These are phyloP conservation scores for Lizonia empirigonia DNA, from an alignment of 2,329 filamentous ascomycete genomes.

Conservation along the genomic window DNA sequence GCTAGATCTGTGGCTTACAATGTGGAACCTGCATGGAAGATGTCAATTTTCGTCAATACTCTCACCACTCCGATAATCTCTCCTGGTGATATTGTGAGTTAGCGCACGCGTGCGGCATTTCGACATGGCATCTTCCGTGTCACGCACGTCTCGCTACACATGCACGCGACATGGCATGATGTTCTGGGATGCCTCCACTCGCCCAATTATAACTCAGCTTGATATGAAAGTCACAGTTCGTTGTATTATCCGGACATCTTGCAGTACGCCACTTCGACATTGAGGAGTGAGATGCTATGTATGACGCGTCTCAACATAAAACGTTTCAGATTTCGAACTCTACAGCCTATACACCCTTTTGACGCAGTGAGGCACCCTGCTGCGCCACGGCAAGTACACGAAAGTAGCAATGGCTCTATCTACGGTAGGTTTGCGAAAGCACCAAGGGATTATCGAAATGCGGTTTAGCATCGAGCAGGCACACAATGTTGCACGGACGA, in stretches of 20 bases:
- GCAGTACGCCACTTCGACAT: not conserved
- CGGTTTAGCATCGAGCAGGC: not conserved
- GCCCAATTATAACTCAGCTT: conserved; percentile 2
- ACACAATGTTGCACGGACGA: not conserved
- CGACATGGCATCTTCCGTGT: not conserved
- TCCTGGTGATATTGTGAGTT: too few species aligned
- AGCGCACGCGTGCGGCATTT: not conserved
- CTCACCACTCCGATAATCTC: not conserved
- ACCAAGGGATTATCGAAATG: not conserved
- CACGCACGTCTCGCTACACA: conserved; percentile 1
- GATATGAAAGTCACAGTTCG: not conserved
- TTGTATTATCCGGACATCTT: not conserved
- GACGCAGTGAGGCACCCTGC: not conserved
- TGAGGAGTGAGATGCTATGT: not conserved
- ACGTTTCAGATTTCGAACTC: conserved; percentile 1
- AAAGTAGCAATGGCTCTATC: not conserved
- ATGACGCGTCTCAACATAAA: conserved; percentile 1
- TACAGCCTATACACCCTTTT: not conserved
- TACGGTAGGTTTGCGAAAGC: not conserved
- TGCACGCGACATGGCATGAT: conserved; percentile 5
- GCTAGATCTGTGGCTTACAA: conserved; percentile 13
- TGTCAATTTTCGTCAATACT: not conserved
- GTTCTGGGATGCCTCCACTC: not conserved
- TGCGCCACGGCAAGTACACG: not conserved
- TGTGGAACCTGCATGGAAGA: conserved; percentile 18